Conservation (phyloP, 768 basidiomycete species). For the Boletus rubroflammeus region DNA sequence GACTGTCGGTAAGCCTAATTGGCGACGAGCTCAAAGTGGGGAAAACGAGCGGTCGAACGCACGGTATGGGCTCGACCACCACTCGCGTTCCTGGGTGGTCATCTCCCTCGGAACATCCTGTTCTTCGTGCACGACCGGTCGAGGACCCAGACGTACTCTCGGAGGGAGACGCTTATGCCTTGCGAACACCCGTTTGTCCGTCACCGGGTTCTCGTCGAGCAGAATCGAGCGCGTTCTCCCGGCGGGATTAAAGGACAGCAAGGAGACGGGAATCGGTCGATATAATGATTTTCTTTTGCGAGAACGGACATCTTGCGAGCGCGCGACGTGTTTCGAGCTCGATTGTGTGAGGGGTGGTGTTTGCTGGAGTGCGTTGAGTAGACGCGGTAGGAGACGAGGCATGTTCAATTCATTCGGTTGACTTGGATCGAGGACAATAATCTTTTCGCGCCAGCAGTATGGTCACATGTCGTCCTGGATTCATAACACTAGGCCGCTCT, state of each 20-base stretch:
- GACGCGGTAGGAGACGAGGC: slow-evolving; percentile 71
- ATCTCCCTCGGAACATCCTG: slow-evolving; percentile 51
- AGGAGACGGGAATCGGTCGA: slow-evolving; percentile 32
- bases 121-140: slow-evolving; percentile 19
- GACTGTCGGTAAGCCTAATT: slow-evolving; percentile 38
- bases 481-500: slow-evolving; percentile 34
- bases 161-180: slow-evolving; percentile 61
- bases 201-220: slow-evolving; percentile 57
- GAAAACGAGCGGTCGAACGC: slow-evolving; percentile 16
- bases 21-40: background rate
- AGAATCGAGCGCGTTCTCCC: slow-evolving; percentile 57
- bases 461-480: slow-evolving; percentile 24
- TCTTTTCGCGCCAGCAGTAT: background rate
- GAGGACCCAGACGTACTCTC: slow-evolving; percentile 32
- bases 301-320: slow-evolving; percentile 3
- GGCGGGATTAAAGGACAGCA: slow-evolving; percentile 43
- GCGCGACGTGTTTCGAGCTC: slow-evolving; percentile 11
- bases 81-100: slow-evolving; percentile 56
- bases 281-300: slow-evolving; percentile 33
- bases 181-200: slow-evolving; percentile 43
- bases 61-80: slow-evolving; percentile 81
- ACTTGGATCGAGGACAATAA: background rate
- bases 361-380: slow-evolving; percentile 42
- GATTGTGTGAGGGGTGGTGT: slow-evolving; percentile 15
- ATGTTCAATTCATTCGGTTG: slow-evolving; percentile 32